Evolutionary conservation across 345 rosid species (phyloP).

Genomic region (Erysimum cheiranthoides): DNA sequence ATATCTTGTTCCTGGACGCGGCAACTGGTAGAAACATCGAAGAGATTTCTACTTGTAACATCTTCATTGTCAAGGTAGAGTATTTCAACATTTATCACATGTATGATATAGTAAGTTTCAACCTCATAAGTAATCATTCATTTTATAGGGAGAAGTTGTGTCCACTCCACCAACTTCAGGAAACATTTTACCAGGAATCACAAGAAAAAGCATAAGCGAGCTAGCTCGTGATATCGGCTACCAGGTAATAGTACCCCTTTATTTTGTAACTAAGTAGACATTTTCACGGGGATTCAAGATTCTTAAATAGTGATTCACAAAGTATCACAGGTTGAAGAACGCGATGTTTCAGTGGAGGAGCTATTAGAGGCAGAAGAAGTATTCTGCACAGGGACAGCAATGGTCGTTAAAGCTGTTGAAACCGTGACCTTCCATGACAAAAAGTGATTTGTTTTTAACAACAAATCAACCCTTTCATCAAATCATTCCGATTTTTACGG

Average conservation of each 20-base stretch:
- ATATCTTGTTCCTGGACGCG: constrained; percentile 65
- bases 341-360: constrained; percentile 44
- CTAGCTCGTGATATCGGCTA: constrained; percentile 77
- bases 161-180: constrained; percentile 85
- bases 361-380: constrained; percentile 83
- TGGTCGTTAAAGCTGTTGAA: constrained; percentile 79
- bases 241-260: constrained; percentile 52
- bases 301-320: background rate
- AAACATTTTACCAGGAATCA: constrained; percentile 89
- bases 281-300: background rate
- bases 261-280: background rate
- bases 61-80: constrained; percentile 64
- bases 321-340: constrained; percentile 43
- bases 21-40: constrained; percentile 60
- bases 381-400: constrained; percentile 89
- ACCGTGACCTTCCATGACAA: constrained; percentile 47
- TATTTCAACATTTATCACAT: background rate
- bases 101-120: background rate
- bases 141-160: constrained; percentile 72
- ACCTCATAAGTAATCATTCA: no score
- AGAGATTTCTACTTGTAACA: constrained; percentile 66
- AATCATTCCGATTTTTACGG: background rate
- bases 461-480: background rate
- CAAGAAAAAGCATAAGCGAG: constrained; percentile 83
- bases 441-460: constrained; percentile 24